phyloP scores from a whole-genome alignment of 2,329 filamentous ascomycete genomes.

The Pseudocercospora pini-densiflorae region DNA sequence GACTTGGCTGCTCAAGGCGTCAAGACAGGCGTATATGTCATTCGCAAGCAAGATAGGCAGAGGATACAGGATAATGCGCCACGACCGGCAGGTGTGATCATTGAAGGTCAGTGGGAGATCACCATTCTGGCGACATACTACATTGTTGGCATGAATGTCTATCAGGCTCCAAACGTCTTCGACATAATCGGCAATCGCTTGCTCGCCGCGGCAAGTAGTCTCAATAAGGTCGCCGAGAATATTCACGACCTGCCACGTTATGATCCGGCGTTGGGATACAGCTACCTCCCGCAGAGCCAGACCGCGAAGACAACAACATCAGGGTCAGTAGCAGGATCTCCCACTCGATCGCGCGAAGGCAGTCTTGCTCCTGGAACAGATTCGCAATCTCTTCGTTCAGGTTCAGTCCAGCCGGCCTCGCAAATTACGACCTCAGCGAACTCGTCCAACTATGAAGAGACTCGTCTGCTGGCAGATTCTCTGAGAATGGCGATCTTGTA shows the following conservation, averaged over 20 bases:
- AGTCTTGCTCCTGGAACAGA: slow-evolving; percentile 41
- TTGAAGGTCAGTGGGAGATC: slow-evolving; percentile 55
- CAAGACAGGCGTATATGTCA: slow-evolving; percentile 59
- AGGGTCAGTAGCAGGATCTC: slow-evolving; percentile 41
- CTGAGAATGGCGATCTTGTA: slow-evolving; percentile 49
- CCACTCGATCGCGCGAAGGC: slow-evolving; percentile 50
- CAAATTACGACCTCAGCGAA: slow-evolving; percentile 24
- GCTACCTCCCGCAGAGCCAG: slow-evolving; percentile 51
- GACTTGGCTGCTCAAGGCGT: slow-evolving; percentile 37
- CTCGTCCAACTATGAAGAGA: slow-evolving; percentile 27
- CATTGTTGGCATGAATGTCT: slow-evolving; percentile 63
- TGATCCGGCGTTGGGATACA: slow-evolving; percentile 63
- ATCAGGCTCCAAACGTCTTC: slow-evolving; percentile 65
- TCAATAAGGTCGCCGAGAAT: slow-evolving; percentile 60
- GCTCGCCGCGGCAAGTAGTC: slow-evolving; percentile 60
- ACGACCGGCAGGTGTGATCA: slow-evolving; percentile 42
- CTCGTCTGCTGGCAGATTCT: slow-evolving; percentile 46
- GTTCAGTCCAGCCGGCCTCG: slow-evolving; percentile 33
- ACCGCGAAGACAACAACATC: slow-evolving; percentile 45
- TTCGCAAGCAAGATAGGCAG: slow-evolving; percentile 61
- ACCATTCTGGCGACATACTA: slow-evolving; percentile 63
- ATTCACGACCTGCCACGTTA: slow-evolving; percentile 61
- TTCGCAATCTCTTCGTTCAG: slow-evolving; percentile 35
- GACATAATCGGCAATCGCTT: slow-evolving; percentile 59
- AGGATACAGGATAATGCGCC: slow-evolving; percentile 44